These are phyloP conservation scores for Pulicaria dysenterica DNA, from an alignment of 129 eudicot species.

Conservation along the genomic window DNA sequence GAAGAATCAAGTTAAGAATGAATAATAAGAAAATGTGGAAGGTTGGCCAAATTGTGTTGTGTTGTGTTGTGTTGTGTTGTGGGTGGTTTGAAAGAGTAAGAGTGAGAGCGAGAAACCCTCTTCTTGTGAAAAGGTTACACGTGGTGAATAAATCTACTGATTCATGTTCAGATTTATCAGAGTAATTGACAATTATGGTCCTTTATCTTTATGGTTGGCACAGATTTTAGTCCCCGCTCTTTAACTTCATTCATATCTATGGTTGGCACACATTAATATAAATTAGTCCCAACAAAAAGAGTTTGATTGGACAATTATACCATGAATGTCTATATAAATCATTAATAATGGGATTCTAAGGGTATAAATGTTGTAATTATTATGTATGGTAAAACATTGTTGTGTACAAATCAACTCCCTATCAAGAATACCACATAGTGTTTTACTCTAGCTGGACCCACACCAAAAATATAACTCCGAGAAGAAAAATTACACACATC, in stretches of 20 bases:
- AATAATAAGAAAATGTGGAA: constrained; percentile 17
- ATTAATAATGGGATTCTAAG: too few relatives aligned
- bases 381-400: too few relatives aligned
- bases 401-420: too few relatives aligned
- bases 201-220: not conserved
- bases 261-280: too few relatives aligned
- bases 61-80: constrained; percentile 3
- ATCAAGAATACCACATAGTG: too few relatives aligned
- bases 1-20: constrained; percentile 20
- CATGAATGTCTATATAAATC: too few relatives aligned
- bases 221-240: not conserved
- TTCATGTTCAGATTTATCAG: constrained; percentile 2
- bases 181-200: constrained; percentile 5
- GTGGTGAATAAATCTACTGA: not conserved
- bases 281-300: too few relatives aligned
- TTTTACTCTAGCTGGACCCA: too few relatives aligned
- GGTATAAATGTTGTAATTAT: too few relatives aligned
- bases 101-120: constrained; percentile 31
- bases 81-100: constrained; percentile 32
- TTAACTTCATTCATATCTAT: not conserved
- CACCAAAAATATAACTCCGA: too few relatives aligned
- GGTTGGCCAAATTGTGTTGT: not conserved
- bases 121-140: constrained; percentile 2
- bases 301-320: too few relatives aligned
- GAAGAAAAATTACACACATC: too few relatives aligned